Evolutionary conservation across 192 early-diverging fungal genomes (phyloP).

Genomic region (Jimgerdemannia flammicorona): DNA sequence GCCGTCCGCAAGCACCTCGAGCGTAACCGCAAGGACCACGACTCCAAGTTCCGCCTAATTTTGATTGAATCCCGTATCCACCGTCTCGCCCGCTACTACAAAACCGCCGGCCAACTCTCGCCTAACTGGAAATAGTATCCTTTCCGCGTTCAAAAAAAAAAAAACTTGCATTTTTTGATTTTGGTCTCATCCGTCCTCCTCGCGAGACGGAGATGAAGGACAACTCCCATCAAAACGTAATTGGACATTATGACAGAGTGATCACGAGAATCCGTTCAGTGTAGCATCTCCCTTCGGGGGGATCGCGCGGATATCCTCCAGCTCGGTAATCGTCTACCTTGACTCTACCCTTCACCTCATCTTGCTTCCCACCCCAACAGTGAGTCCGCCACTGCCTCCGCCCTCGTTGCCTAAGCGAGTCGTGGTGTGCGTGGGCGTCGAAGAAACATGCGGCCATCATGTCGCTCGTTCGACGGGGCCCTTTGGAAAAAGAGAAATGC

Average conservation of each 20-base stretch:
- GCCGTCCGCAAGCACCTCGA: conserved; percentile 98
- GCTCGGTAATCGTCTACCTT: conserved; percentile 42
- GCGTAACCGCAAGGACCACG: conserved; percentile 98
- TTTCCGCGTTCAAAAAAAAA: conserved; percentile 17
- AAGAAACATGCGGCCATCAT: neutral
- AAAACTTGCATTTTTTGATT: too few relatives aligned
- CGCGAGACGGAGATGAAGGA: neutral
- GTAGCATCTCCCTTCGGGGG: conserved; percentile 8
- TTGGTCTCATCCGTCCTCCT: too few relatives aligned
- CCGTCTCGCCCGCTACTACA: conserved; percentile 99
- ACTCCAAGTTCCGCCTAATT: conserved; percentile 99
- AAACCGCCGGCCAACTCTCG: conserved; percentile 91
- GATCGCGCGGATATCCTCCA: conserved; percentile 9
- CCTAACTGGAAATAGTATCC: conserved; percentile 98
- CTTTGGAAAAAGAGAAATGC: neutral
- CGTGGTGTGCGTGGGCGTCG: neutral
- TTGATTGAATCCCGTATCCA: conserved; percentile 94
- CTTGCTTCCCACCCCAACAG: neutral
- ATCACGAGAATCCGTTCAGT: neutral
- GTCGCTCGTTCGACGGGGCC: neutral
- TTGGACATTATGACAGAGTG: conserved; percentile 30
- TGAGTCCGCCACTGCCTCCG: conserved; percentile 34
- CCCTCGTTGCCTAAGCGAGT: conserved; percentile 27
- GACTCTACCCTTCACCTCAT: conserved; percentile 17
- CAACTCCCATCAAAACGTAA: conserved; percentile 6